Conservation (phyloP, 805 yeast species). For the Scheffersomyces lignosus region DNA sequence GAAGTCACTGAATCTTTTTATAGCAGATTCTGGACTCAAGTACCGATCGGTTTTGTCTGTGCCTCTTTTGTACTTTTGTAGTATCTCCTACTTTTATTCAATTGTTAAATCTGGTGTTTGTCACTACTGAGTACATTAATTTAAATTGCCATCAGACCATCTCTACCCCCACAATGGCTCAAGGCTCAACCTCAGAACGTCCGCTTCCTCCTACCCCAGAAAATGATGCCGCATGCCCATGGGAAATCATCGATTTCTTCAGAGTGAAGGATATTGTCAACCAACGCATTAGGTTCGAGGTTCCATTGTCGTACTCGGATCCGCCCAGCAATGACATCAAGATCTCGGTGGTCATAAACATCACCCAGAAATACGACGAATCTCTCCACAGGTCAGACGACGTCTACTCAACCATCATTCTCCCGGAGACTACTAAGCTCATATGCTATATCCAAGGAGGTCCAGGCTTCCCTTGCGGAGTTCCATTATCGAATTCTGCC, state of each 20-base stretch:
- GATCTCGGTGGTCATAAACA: conserved; percentile 27
- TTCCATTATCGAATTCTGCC: conserved; percentile 37
- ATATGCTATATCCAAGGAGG: conserved; percentile 53
- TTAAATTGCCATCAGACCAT: too few species aligned
- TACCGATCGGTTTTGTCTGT: too few species aligned
- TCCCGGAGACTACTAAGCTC: conserved; percentile 34
- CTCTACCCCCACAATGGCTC: too few species aligned
- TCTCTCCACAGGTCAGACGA: conserved; percentile 19
- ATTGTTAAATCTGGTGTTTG: too few species aligned
- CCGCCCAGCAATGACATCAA: neutral
- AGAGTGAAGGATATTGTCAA: conserved; percentile 18
- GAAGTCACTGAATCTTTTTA: too few species aligned
- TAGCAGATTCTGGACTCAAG: too few species aligned
- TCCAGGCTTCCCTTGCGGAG: conserved; percentile 50
- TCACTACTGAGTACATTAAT: too few species aligned
- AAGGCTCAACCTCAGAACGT: too few species aligned
- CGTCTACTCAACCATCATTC: conserved; percentile 5
- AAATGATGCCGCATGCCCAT: too few species aligned
- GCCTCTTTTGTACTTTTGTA: too few species aligned
- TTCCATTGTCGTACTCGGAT: conserved; percentile 18
- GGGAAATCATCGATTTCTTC: conserved; percentile 21
- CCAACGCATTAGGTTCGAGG: conserved; percentile 19
- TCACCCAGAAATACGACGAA: conserved; percentile 32
- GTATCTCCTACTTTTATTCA: too few species aligned
- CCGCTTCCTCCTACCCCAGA: too few species aligned